Base-by-base conservation (phyloP, 768 basidiomycete genomes). In the Lactifluus hygrophoroides region DNA sequence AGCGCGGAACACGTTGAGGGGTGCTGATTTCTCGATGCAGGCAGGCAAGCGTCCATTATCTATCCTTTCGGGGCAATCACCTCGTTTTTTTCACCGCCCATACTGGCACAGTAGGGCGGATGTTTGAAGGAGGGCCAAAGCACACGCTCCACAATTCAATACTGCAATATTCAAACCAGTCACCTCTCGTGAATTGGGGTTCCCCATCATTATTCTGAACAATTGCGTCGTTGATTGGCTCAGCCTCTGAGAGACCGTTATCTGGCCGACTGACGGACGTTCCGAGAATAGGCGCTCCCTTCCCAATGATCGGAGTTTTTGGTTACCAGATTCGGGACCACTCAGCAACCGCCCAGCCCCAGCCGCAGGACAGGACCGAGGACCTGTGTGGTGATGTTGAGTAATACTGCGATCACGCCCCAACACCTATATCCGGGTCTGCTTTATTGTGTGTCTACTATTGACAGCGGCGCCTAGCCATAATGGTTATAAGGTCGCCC, bases 401-500 rank as follows among this genome's bases (percentile, higher is more conserved):
- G 17, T 17, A 38, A n/a, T 38, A 38, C 38, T 17, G 38, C n/a
- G 4, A 38, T 35, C 35, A 14, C 35, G 11, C 25, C 34, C 23
- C 23, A 25, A n/a, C n/a, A n/a, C n/a, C n/a, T 21, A 6, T 30
- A 49, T 35, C 4, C 30, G 14, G 23, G n/a, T 14, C 34, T 25
- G 35, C 44, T 32, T n/a, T 47, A 55, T 55, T 55, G 45, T 55
- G 17, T 37, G 32, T 54, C 42, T 19, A 4, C 34, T 10, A 17
- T 16, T 32, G 8, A 42, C 16, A 11, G 45, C 57, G 35, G 40
- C 60, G 51, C 52, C 34, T 61, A 60, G 23, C 60, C 56, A 28
- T 61, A 60, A 37, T 53, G 19, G 57, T 49, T 60, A 61, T 58
- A 61, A 61, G 51, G 25, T 32, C 46, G 5, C 4, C 11, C 3